phyloP scores from a whole-genome alignment of 148 eudicot species.

The Dianthus caryophyllus region DNA sequence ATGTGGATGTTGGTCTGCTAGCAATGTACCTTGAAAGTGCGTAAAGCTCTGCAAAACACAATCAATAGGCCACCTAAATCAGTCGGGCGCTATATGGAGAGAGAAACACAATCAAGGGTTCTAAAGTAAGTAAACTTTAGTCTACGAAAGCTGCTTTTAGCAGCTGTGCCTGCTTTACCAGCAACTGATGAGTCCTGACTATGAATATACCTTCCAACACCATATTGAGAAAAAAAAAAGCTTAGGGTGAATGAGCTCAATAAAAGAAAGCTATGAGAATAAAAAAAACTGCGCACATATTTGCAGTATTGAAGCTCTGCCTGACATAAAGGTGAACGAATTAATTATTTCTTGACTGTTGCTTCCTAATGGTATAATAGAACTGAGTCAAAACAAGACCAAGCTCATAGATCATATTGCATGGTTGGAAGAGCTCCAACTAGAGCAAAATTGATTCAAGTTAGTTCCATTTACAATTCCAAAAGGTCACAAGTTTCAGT shows the following conservation, averaged over 20 bases:
- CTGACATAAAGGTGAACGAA: too few relatives aligned
- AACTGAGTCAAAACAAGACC: too few relatives aligned
- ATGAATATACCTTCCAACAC: not conserved
- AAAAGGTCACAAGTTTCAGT: not conserved
- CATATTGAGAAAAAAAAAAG: not conserved
- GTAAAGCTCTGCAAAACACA: constrained; percentile 64
- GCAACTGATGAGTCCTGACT: not conserved
- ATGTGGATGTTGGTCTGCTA: constrained; percentile 35
- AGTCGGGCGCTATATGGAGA: too few relatives aligned
- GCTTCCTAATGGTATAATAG: too few relatives aligned
- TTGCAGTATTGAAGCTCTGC: too few relatives aligned
- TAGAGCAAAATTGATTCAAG: not conserved
- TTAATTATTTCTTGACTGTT: too few relatives aligned
- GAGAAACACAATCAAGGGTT: not conserved
- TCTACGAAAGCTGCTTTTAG: not conserved
- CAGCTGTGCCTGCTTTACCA: not conserved
- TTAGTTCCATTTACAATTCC: not conserved
- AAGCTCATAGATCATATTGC: too few relatives aligned
- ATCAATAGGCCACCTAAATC: not conserved
- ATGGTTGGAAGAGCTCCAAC: not conserved
- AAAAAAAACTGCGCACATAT: not conserved
- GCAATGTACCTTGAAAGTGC: constrained; percentile 68
- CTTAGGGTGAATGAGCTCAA: not conserved
- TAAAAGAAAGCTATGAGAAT: too few relatives aligned
- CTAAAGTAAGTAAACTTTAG: not conserved